phyloP scores from a whole-genome alignment of 306 rosid species.

The Casuarina glauca region DNA sequence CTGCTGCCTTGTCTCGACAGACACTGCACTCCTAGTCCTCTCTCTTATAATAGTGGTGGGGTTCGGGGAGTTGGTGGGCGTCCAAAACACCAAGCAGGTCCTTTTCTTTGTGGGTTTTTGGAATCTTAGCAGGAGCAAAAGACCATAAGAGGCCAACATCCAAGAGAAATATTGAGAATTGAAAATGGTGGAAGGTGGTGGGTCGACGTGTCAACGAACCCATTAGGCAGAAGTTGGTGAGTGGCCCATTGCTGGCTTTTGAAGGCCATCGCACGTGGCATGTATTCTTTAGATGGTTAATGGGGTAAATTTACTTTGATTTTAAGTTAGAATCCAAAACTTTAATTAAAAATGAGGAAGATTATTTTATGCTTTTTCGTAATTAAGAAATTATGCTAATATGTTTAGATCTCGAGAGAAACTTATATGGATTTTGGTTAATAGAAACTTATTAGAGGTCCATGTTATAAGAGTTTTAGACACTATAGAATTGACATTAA shows the following conservation, averaged over 20 bases:
- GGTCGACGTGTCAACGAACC: constrained; percentile 36
- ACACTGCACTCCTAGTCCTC: background rate
- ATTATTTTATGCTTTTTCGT: too few relatives aligned
- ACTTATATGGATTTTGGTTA: too few relatives aligned
- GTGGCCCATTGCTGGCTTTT: background rate
- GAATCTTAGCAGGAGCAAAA: background rate
- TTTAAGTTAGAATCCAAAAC: too few relatives aligned
- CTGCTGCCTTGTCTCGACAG: background rate
- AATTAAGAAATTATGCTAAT: too few relatives aligned
- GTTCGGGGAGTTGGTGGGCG: constrained; percentile 6
- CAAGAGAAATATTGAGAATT: background rate
- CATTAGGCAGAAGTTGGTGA: constrained; percentile 26
- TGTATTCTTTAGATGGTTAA: too few relatives aligned
- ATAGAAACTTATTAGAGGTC: too few relatives aligned
- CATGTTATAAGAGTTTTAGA: too few relatives aligned
- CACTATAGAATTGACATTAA: too few relatives aligned
- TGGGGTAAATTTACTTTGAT: too few relatives aligned
- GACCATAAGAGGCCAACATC: background rate
- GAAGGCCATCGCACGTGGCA: background rate
- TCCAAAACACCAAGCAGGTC: background rate
- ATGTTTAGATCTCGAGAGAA: too few relatives aligned
- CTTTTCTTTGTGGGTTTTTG: background rate
- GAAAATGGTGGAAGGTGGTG: constrained; percentile 7
- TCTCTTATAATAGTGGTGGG: constrained; percentile 4
- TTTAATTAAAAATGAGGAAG: too few relatives aligned